Conservation (phyloP, 2,329 filamentous ascomycete genomes). For the Stagonosporopsis tanaceti region DNA sequence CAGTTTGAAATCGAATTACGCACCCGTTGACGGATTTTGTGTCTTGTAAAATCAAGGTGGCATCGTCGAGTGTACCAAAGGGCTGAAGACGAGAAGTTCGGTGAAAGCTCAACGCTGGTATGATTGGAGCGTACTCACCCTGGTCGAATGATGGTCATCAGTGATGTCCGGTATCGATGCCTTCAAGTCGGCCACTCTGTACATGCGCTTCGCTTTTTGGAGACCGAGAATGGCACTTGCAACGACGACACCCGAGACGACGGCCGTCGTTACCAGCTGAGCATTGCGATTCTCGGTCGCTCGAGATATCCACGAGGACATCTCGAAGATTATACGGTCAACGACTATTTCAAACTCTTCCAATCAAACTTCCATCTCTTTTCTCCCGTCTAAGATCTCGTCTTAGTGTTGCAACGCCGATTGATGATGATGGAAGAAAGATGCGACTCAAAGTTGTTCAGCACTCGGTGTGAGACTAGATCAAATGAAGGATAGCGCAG, state of each 20-base stretch:
- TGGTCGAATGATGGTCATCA: slow-evolving; percentile 59
- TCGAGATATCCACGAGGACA: slow-evolving; percentile 58
- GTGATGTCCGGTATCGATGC: slow-evolving; percentile 66
- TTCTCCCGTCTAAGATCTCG: background rate
- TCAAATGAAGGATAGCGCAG: slow-evolving; percentile 4
- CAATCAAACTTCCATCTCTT: slow-evolving; percentile 9
- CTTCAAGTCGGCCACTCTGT: slow-evolving; percentile 66
- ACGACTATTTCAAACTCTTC: background rate
- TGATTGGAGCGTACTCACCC: slow-evolving; percentile 50
- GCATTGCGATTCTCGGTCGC: slow-evolving; percentile 56
- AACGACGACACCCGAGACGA: slow-evolving; percentile 60
- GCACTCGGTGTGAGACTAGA: slow-evolving; percentile 18
- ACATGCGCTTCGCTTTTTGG: slow-evolving; percentile 63
- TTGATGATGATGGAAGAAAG: slow-evolving; percentile 6
- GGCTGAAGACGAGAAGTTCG: background rate
- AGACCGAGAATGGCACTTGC: slow-evolving; percentile 64
- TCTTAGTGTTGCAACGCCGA: background rate
- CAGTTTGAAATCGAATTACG: slow-evolving; percentile 31
- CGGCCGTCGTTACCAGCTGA: slow-evolving; percentile 75
- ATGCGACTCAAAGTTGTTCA: slow-evolving; percentile 12
- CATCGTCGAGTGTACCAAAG: background rate
- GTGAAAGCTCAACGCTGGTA: background rate
- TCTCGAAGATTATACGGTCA: slow-evolving; percentile 27
- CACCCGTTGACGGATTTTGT: background rate
- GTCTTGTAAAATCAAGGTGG: background rate